phyloP scores from a whole-genome alignment of 140 eudicot genomes.

The Oenanthe javanica region DNA sequence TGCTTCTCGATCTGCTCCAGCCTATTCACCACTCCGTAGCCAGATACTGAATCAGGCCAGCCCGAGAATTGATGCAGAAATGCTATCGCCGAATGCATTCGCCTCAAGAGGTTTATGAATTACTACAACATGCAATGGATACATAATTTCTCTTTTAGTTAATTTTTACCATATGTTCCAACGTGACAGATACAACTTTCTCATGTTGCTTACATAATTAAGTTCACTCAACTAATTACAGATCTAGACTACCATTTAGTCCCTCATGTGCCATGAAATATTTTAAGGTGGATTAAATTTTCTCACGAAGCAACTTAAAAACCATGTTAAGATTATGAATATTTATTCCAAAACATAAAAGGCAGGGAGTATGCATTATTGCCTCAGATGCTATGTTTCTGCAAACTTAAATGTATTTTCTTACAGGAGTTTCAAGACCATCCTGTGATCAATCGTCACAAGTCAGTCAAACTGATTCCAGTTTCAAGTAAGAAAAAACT shows the following conservation, averaged over 20 bases:
- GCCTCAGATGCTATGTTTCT: not conserved
- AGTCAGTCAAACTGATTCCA: constrained; percentile 25
- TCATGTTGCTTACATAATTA: not conserved
- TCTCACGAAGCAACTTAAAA: not conserved
- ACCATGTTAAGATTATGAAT: not conserved
- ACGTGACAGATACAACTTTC: not conserved
- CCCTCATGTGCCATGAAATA: not conserved
- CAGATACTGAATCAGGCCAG: constrained; percentile 31
- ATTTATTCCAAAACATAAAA: not conserved
- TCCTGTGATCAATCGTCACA: constrained; percentile 27
- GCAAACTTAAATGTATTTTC: not conserved
- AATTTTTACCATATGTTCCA: not conserved
- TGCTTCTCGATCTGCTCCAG: constrained; percentile 67
- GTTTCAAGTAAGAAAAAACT: constrained; percentile 38
- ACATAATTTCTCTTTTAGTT: not conserved
- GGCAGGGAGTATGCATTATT: not conserved
- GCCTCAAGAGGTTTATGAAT: constrained; percentile 32
- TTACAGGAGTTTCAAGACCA: constrained; percentile 30
- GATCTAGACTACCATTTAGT: not conserved
- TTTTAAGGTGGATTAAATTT: not conserved
- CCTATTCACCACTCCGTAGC: constrained; percentile 41
- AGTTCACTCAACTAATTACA: not conserved
- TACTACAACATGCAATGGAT: not conserved
- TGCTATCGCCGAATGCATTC: not conserved
- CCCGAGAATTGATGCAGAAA: constrained; percentile 19